Evolutionary conservation across 495 filamentous ascomycete species (phyloP), one percentile per base, ranked within the genome.

Genomic region (Hypoxylon subgilvum): DNA sequence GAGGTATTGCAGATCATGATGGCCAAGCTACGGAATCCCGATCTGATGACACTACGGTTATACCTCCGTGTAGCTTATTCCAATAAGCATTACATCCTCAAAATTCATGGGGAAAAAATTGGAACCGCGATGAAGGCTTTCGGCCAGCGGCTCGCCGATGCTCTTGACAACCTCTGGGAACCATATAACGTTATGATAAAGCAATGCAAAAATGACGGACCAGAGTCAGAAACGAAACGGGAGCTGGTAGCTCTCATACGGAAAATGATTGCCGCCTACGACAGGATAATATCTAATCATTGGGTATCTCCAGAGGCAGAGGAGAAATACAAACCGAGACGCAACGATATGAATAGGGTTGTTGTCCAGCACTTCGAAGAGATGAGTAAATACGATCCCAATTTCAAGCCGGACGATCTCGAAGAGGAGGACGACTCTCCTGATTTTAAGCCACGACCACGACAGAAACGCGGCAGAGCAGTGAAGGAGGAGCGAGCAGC

Each of bases 1-100:
- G 74, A 76, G 46, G 68, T 91, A 4, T 68, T 91, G 9, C 64
- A 79, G 2, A 55, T 82, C 14, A 88, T 91, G 86, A 50, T 68
- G 23, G 36, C 52, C 17, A 70, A 61, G 1, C 61, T 76, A 6
- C 57, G 56, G 10, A 65, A 74, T 12, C 75, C 78, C 3, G 84
- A 85, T 65, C 44, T 78, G 6, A 49, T 54, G 1, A 35, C 72
- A 9, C 60, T 77, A 52, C 74, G 73, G 18, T 38, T 67, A 1
- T 80, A 74, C 53, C 65, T 80, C n/a, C 71, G 71, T 1, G 48
- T 65, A 0, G 76, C 75, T 7, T 68, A 74, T 19, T 65, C 61
- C 28, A 71, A 54, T 52, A 67, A 66, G 45, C 61, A 55, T 1
- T 44, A 62, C 32, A 55, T 69, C 45, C 48, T 43, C 8, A 41